phyloP scores from a whole-genome alignment of 139 green algal genomes.

The Zygnema circumcarinatum region DNA sequence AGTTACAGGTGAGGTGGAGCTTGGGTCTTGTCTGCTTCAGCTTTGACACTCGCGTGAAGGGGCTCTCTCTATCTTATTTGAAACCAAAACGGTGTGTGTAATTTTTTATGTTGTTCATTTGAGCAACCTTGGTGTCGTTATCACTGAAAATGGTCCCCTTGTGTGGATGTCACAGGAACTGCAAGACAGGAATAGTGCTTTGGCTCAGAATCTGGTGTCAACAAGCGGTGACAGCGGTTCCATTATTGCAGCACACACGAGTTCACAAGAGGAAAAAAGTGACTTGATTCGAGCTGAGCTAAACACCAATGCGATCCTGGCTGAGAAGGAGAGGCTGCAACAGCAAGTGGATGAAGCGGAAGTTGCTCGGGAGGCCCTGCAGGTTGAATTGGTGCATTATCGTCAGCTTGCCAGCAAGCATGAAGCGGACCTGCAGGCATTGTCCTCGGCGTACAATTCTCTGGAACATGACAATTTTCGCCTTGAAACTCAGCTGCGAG shows the following conservation, averaged over 20 bases:
- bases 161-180: no score
- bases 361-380: constrained; percentile 18
- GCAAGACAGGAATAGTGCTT: constrained; percentile 65
- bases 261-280: not conserved
- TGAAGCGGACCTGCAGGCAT: constrained; percentile 60
- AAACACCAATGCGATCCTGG: constrained; percentile 35
- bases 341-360: constrained; percentile 26
- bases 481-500: constrained; percentile 57
- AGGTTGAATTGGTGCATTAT: constrained; percentile 64
- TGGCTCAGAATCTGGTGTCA: constrained; percentile 68
- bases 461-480: constrained; percentile 69
- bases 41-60: not conserved
- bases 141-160: no score
- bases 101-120: no score
- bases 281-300: not conserved
- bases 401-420: constrained; percentile 37
- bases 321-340: constrained; percentile 63
- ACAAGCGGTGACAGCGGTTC: not conserved
- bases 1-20: constrained; percentile 46
- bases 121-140: no score
- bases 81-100: no score
- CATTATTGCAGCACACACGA: not conserved
- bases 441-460: constrained; percentile 78
- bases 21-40: not conserved
- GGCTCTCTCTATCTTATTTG: not conserved